Base-by-base conservation (phyloP, 257 asterid genomes). In the Solanum chmielewskii region DNA sequence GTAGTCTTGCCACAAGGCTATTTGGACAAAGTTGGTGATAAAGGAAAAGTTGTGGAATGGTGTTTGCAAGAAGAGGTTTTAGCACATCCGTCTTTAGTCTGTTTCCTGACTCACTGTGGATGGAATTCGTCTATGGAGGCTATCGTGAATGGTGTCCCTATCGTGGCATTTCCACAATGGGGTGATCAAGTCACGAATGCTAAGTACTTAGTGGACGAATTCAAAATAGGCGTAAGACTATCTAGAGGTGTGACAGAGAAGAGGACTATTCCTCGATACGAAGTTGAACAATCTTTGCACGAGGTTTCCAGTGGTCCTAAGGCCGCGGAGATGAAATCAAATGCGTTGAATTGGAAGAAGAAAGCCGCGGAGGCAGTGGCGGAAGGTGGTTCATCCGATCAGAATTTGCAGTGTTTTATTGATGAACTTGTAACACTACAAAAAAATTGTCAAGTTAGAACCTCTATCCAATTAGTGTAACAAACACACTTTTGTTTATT, bases 31-130 rank as follows among this genome's bases (percentile, higher is more conserved):
- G 33, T 85, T 20, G 74, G 74, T 6, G 64, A 89, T 18, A 84
- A 39, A 56, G 91, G 91, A 75, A 41, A 66, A 20, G 6, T 89
- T 18, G 90, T 89, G 13, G 85, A 85, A 5, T 89, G 91, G 90
- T 77, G 90, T 75, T 64, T 86, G 4, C 91, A 89, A 74, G 71
- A 35, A 11, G 12, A 25, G 1, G 90, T 89, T 25, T 82, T 89
- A 9, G 70, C 91, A 16, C 89, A 83, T n/a, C 68, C 82, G 3
- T 87, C 90, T 2, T 44, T 87, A 10, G 89, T 9, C 14, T 82
- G 89, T 80, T 82, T 87, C 41, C 80, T 87, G 33, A 82, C 89
- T 25, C 89, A 87, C 1, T 82, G 89, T 44, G 89, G 87, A 29
- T 87, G 89, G 86, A 87, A 87, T 42, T 80, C 89, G 1, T 44